Base-by-base conservation (phyloP, 2,329 filamentous ascomycete species). In the Trichoderma gracile region DNA sequence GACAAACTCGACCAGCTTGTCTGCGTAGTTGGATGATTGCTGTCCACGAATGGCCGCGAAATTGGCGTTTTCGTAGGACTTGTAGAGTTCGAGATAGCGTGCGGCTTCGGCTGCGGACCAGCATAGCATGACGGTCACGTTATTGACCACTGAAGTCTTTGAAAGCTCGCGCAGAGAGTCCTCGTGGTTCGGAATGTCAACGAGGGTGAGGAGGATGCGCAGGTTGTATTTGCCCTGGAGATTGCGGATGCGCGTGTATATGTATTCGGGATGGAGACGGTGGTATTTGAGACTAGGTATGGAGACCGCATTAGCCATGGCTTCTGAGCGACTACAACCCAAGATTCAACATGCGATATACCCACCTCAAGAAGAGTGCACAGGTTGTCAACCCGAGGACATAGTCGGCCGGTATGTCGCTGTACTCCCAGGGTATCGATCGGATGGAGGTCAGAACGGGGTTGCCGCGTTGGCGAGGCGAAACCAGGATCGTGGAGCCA, bases 101-200 rank as follows among this genome's bases (percentile, higher is more conserved):
- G 91, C 95, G 2, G 93, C 94, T 79, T 99, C 95, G 65, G 92
- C 90, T 17, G 94, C 91, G 6, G 90, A 94, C 95, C 95, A 99
- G 79, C 92, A 96, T 8, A 98, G 83, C 58, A 99, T 88, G 14
- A 99, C 78, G 1, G 95, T 99, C 46, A 97, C 86, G 69, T 96
- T 93, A 76, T 97, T 97, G 76, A 98, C 87, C 27, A 98, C 78
- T 15, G 91, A 93, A 2, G 93, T 96, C 76, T 98, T 98, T 66
- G 92, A 92, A 10, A 99, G 83, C 74, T 98, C 95, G 69, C 91
- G 92, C 58, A 99, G 78, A 4, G 89, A 85, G 65, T 97, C 93
- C 76, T 98, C 92, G 72, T 98, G 95, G 73, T 96, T 97, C 25
- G 89, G 87, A 59, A 99, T 97, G 76, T 99, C 95, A 27, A 98